phyloP scores from a whole-genome alignment of 495 filamentous ascomycete species.

The Penicillium coffeae region DNA sequence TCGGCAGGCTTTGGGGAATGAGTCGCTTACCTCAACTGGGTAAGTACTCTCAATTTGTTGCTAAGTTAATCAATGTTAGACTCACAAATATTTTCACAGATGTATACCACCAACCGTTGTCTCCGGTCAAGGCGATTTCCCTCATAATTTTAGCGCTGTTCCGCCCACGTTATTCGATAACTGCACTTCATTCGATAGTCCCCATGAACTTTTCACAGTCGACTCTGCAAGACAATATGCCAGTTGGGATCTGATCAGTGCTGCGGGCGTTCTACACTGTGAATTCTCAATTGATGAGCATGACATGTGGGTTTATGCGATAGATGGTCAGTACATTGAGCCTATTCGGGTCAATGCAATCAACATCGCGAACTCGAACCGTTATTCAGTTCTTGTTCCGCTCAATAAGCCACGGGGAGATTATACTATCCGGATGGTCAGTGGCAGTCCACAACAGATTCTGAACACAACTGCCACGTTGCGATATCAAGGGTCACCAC shows the following conservation, averaged over 20 bases:
- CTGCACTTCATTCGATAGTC: conserved; percentile 29
- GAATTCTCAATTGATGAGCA: conserved; percentile 41
- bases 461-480: conserved; percentile 31
- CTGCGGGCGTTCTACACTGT: conserved; percentile 21
- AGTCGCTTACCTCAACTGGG: conserved; percentile 47
- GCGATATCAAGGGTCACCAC: conserved; percentile 18
- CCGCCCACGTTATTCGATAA: conserved; percentile 25
- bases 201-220: conserved; percentile 25
- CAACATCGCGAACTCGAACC: conserved; percentile 24
- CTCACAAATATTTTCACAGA: conserved; percentile 4
- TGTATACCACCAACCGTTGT: conserved; percentile 21
- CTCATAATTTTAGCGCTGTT: conserved; percentile 20
- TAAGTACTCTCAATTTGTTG: too few species aligned
- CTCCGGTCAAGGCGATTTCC: conserved; percentile 13
- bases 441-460: conserved; percentile 31
- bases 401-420: conserved; percentile 29
- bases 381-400: conserved; percentile 38
- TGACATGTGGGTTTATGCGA: conserved; percentile 38
- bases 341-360: conserved; percentile 33
- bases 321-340: conserved; percentile 40
- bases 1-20: conserved; percentile 21
- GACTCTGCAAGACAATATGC: conserved; percentile 21
- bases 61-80: neutral
- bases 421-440: conserved; percentile 37
- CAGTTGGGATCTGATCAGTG: conserved; percentile 31